Evolutionary conservation across 176 grass and related monocot genomes (phyloP), one percentile per base, ranked within the genome.

Genomic region (Thalia dealbata): DNA sequence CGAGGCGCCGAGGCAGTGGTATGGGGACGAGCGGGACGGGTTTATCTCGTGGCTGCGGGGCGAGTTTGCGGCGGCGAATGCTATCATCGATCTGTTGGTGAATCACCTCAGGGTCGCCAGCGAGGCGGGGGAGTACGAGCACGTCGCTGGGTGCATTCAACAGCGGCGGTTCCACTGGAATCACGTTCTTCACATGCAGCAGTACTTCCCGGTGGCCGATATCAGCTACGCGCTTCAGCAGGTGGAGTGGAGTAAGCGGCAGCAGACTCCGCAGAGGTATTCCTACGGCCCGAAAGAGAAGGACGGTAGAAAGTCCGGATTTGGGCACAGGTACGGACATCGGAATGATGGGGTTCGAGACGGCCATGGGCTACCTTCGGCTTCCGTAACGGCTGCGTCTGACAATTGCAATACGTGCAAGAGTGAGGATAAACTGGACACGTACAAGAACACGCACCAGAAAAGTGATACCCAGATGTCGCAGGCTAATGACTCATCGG

Each of bases 61-160:
- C 19, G 95, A 99, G 85, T 99, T 99, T 78, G 90, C 95, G 2
- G 95, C 95, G 28, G 83, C 95, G 29, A 99, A 99, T 79, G 87
- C 90, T 76, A 83, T 99, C 73, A 81, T 99, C 48, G 95, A 99
- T 48, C 81, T 85, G 25, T 75, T 99, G 70, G 11, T 99, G 24
- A 51, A 84, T 3, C 90, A 99, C 81, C 84, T 99, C 71, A 83
- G 85, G 73, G 6, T 69, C 82, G 42, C 71, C 63, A 82, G 89
- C 62, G 84, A 84, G 14, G 85, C 81, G 7, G 87, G 83, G 52
- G 85, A 93, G 85, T 93, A 88, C 62, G 95, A 99, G 18, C 87
- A 88, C 46, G 83, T 88, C 0, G 69, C 75, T 38, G 81, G 77
- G 25, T 69, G 56, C 50, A 83, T 99, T 50, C 90, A 91, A 59